A percentile compares a stretch with the other conserved stretches of the same genome.
Evolutionary conservation across 371 early-diverging fungal species (phyloP).

Genomic region (Mortierella sp.): DNA sequence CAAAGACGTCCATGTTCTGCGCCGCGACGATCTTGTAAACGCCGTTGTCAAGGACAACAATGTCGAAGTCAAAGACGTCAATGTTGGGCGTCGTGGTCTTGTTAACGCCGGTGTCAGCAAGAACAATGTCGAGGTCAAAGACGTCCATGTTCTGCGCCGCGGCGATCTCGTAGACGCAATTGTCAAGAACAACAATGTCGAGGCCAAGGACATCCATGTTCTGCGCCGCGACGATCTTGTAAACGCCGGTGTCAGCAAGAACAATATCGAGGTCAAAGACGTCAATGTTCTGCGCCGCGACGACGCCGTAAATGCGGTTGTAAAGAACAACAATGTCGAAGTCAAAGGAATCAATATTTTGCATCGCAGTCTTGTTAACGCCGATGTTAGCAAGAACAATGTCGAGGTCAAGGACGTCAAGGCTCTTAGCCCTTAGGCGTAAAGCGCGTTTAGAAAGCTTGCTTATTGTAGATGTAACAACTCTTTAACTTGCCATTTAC

Average conservation of each 20-base stretch:
- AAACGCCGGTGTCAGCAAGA: no score
- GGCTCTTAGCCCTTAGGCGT: neutral
- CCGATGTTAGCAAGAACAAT: neutral
- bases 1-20: neutral
- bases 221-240: no score
- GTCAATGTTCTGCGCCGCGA: neutral
- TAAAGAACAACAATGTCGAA: neutral
- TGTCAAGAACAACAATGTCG: slow-evolving; percentile 2
- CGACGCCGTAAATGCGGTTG: neutral
- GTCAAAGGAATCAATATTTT: neutral
- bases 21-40: neutral
- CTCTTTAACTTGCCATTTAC: no score
- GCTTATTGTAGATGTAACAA: no score
- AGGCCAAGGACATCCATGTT: neutral
- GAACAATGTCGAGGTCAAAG: neutral
- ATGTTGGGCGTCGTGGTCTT: slow-evolving; percentile 1
- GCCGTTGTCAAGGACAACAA: neutral
- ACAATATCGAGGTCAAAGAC: neutral
- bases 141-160: no score
- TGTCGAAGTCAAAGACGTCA: neutral
- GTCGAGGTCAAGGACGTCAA: neutral
- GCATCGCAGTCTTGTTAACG: neutral
- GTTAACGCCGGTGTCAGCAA: neutral
- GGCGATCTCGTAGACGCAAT: no score
- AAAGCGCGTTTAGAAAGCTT: no score